Conservation (phyloP, 257 asterid species). For the Nicotiana sylvestris region DNA sequence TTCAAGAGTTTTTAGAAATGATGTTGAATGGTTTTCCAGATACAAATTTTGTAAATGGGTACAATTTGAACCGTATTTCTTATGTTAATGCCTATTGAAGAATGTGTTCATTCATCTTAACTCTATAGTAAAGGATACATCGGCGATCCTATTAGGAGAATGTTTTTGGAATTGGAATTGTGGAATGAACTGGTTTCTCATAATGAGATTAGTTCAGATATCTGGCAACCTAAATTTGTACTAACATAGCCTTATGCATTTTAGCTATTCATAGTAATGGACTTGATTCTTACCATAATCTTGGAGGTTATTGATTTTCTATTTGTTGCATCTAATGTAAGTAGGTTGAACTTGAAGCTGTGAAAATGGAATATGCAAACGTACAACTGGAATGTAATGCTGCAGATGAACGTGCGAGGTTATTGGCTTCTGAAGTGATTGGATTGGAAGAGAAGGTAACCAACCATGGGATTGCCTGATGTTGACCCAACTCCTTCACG, state of each 20-base stretch:
- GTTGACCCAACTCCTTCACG: not conserved
- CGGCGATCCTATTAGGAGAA: not conserved
- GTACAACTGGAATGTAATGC: slow-evolving; percentile 89
- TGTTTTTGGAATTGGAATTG: not conserved
- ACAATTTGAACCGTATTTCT: not conserved
- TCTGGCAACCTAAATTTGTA: not conserved
- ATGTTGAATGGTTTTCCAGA: not conserved
- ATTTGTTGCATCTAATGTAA: slow-evolving; percentile 12
- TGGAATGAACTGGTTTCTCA: slow-evolving; percentile 4
- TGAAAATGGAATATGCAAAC: slow-evolving; percentile 64
- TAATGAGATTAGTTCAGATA: not conserved
- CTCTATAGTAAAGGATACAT: not conserved
- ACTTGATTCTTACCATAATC: not conserved
- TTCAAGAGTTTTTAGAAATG: not conserved
- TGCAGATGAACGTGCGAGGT: slow-evolving; percentile 96
- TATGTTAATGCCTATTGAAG: not conserved
- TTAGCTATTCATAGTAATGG: not conserved
- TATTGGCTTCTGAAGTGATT: slow-evolving; percentile 96
- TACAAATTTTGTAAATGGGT: not conserved
- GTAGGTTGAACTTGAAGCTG: slow-evolving; percentile 80
- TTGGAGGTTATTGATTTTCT: not conserved
- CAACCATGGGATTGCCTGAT: not conserved
- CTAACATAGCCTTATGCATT: not conserved
- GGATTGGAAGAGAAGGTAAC: slow-evolving; percentile 95
- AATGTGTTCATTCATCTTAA: not conserved